These are phyloP conservation scores for Patellaria atrata DNA, from an alignment of 495 filamentous ascomycete genomes.

Conservation along the genomic window DNA sequence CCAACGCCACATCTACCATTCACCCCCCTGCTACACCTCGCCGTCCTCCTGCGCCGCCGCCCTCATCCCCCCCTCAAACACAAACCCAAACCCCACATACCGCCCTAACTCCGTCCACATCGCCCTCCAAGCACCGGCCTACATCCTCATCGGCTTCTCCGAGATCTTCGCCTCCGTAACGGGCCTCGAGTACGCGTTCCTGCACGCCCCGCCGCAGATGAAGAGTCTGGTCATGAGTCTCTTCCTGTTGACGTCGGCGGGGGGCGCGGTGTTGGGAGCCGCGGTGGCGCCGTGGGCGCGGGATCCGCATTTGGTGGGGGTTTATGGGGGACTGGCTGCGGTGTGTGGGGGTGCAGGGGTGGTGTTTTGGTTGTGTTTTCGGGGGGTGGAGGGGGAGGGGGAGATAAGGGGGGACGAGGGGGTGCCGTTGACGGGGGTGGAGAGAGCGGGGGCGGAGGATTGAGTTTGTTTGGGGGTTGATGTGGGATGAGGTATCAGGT, in stretches of 20 bases:
- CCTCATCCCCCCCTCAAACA: conserved; percentile 6
- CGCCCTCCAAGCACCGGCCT: conserved; percentile 18
- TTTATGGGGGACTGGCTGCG: conserved; percentile 38
- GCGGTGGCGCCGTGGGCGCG: conserved; percentile 11
- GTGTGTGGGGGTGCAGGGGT: conserved; percentile 24
- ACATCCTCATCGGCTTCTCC: conserved; percentile 11
- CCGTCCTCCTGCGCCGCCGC: conserved; percentile 11
- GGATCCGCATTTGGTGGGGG: conserved; percentile 28
- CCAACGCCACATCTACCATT: conserved; percentile 16
- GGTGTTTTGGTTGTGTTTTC: no score
- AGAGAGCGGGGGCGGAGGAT: no score
- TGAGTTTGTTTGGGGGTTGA: no score
- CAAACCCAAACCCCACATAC: conserved; percentile 9
- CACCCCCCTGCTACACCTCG: conserved; percentile 13
- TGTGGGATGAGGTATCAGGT: no score
- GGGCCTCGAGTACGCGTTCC: conserved; percentile 49
- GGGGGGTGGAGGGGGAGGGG: conserved; percentile 6
- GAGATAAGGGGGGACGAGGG: conserved; percentile 5
- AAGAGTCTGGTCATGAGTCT: conserved; percentile 22
- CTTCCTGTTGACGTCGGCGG: conserved; percentile 16
- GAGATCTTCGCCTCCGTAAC: conserved; percentile 51
- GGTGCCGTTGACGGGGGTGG: conserved; percentile 2
- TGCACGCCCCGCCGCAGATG: conserved; percentile 64
- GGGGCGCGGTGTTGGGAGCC: conserved; percentile 10
- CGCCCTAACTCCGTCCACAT: conserved; percentile 15